Percentiles rank a stretch among this genome's conserved stretches.
These are phyloP conservation scores for Fragilaria crotonensis DNA, from an alignment of 108 stramenopile species.

Conservation along the genomic window DNA sequence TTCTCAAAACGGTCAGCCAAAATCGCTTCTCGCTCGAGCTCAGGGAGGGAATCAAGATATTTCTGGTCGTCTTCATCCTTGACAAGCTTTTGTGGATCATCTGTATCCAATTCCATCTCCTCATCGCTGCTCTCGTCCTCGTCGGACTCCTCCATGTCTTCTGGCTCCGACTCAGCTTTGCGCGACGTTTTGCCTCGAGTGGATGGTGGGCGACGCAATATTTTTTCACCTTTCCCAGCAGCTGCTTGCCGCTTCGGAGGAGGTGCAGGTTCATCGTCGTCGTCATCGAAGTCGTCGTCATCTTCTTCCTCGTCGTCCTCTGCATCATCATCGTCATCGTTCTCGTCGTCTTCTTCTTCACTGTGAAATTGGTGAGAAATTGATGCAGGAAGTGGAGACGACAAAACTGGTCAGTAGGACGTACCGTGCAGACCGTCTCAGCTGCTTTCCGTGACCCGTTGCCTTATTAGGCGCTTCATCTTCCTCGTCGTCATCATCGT, in stretches of 20 bases:
- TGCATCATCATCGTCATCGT: slow-evolving; percentile 36
- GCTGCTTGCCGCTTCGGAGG: slow-evolving; percentile 13
- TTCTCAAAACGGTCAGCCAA: slow-evolving; percentile 84
- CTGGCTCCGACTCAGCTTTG: slow-evolving; percentile 16
- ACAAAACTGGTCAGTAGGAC: too few species aligned
- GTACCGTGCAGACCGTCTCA: slow-evolving; percentile 8
- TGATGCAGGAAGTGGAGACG: too few species aligned
- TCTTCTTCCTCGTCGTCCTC: slow-evolving; percentile 35
- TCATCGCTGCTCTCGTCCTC: slow-evolving; percentile 59
- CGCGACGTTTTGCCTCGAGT: background rate
- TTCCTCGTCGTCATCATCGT: slow-evolving; percentile 37
- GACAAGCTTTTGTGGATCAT: slow-evolving; percentile 63
- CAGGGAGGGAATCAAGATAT: slow-evolving; percentile 70
- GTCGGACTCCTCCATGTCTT: slow-evolving; percentile 36
- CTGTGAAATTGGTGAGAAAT: background rate
- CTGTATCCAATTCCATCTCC: slow-evolving; percentile 76
- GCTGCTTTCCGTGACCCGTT: slow-evolving; percentile 34
- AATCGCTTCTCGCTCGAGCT: slow-evolving; percentile 84
- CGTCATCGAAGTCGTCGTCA: slow-evolving; percentile 22
- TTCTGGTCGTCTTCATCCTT: slow-evolving; percentile 75
- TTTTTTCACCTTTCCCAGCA: too few species aligned
- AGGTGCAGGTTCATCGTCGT: slow-evolving; percentile 28
- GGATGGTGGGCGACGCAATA: too few species aligned
- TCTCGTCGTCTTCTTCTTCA: slow-evolving; percentile 28
- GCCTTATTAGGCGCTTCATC: slow-evolving; percentile 22